phyloP scores from a whole-genome alignment of 75 land plant species.

The Sequoiadendron giganteum region DNA sequence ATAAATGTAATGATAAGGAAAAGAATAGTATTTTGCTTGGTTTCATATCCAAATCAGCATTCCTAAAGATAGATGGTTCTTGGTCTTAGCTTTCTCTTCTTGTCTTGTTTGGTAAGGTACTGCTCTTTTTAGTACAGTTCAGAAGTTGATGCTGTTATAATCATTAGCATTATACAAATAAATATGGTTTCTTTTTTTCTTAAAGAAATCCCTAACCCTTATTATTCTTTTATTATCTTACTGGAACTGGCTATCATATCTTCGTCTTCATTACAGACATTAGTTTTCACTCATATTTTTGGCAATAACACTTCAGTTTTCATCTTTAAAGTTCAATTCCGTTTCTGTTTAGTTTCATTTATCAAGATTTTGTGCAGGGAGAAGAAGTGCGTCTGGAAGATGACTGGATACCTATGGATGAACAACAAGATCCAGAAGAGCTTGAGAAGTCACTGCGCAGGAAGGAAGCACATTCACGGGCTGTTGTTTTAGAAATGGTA shows the following conservation, averaged over 20 bases:
- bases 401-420: conserved; percentile 98
- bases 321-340: neutral
- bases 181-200: no score
- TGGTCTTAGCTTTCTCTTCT: no score
- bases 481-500: conserved; percentile 94
- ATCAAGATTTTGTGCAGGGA: conserved; percentile 24
- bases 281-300: neutral
- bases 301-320: neutral
- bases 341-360: neutral
- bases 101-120: no score
- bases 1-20: no score
- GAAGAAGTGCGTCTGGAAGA: conserved; percentile 95
- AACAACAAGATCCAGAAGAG: conserved; percentile 58
- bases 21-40: no score
- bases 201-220: no score
- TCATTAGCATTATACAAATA: no score
- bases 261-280: neutral
- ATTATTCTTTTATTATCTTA: neutral
- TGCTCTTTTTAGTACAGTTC: no score
- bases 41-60: no score
- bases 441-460: conserved; percentile 72
- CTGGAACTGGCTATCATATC: neutral
- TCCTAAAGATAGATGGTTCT: no score
- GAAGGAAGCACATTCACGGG: conserved; percentile 89
- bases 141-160: no score